Evolutionary conservation across 306 rosid species (phyloP).

Genomic region (Biancaea sappan): DNA sequence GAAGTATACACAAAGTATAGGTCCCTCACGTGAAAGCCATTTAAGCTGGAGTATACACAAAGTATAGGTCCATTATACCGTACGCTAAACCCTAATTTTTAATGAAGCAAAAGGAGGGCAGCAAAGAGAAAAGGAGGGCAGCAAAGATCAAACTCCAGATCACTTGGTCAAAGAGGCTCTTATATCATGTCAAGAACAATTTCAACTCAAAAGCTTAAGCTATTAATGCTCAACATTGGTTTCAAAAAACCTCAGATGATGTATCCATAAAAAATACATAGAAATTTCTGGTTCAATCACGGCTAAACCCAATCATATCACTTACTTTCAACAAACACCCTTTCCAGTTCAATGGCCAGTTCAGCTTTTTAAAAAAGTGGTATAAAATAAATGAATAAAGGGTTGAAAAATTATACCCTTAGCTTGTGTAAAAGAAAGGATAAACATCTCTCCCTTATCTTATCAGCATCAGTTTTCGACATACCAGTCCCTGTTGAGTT

Average conservation of each 20-base stretch:
- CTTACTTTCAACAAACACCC: not conserved
- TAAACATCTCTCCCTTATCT: conserved; percentile 66
- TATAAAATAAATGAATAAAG: not conserved
- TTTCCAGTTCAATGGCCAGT: not conserved
- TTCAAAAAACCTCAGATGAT: not conserved
- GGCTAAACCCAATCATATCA: not conserved
- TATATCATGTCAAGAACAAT: not conserved
- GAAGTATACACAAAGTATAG: no score
- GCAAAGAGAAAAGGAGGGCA: not conserved
- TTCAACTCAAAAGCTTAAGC: no score
- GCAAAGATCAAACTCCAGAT: not conserved
- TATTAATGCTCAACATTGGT: not conserved
- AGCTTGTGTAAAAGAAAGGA: conserved; percentile 60
- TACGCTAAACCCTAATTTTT: not conserved
- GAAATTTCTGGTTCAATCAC: not conserved
- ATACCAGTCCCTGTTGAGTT: conserved; percentile 70
- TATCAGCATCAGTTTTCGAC: conserved; percentile 61
- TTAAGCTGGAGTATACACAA: not conserved
- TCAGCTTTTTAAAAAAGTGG: not conserved
- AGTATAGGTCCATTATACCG: not conserved
- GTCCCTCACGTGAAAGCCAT: not conserved
- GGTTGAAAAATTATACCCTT: conserved; percentile 42
- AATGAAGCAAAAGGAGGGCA: not conserved
- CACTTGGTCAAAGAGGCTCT: not conserved
- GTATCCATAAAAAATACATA: not conserved